A percentile compares a stretch with the other conserved stretches of the same genome.
Conservation (phyloP, 2,329 filamentous ascomycete species). For the Huntiella abstrusa region DNA sequence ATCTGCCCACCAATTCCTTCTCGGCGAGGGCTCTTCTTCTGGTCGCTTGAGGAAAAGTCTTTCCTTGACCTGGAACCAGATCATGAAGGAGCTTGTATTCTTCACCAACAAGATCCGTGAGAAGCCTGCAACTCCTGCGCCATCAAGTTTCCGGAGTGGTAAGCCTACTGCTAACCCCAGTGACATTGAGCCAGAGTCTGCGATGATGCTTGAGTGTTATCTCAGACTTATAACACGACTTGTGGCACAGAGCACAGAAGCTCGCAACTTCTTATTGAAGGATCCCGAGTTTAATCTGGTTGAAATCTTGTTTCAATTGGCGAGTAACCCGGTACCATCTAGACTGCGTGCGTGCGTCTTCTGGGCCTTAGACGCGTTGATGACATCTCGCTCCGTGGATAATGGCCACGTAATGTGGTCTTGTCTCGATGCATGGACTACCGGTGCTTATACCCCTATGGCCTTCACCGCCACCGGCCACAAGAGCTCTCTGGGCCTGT, state of each 20-base stretch:
- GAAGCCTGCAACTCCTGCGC: slow-evolving; percentile 31
- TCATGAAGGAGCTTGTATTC: slow-evolving; percentile 74
- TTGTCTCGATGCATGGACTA: slow-evolving; percentile 62
- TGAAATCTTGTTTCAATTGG: slow-evolving; percentile 58
- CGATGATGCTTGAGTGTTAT: slow-evolving; percentile 94
- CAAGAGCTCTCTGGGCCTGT: slow-evolving; percentile 13
- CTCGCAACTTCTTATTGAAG: slow-evolving; percentile 55
- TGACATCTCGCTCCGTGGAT: slow-evolving; percentile 51
- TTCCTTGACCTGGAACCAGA: slow-evolving; percentile 81
- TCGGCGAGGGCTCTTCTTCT: slow-evolving; percentile 57
- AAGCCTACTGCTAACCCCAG: slow-evolving; percentile 48
- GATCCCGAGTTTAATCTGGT: slow-evolving; percentile 47
- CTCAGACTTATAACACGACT: slow-evolving; percentile 73
- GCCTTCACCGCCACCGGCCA: slow-evolving; percentile 11
- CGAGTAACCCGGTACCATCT: slow-evolving; percentile 55
- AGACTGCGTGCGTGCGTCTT: slow-evolving; percentile 73
- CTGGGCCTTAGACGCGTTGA: slow-evolving; percentile 53
- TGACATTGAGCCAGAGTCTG: slow-evolving; percentile 74
- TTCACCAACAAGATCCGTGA: slow-evolving; percentile 66
- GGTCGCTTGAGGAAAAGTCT: slow-evolving; percentile 66
- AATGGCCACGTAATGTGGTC: slow-evolving; percentile 63
- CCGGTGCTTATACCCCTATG: slow-evolving; percentile 30
- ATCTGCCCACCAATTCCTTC: slow-evolving; percentile 69
- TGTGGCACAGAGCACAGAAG: slow-evolving; percentile 50
- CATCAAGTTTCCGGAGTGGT: slow-evolving; percentile 31